Evolutionary conservation across 2,329 filamentous ascomycete species (phyloP), one percentile per base, ranked within the genome.

Genomic region (Diaporthe nobilis): DNA sequence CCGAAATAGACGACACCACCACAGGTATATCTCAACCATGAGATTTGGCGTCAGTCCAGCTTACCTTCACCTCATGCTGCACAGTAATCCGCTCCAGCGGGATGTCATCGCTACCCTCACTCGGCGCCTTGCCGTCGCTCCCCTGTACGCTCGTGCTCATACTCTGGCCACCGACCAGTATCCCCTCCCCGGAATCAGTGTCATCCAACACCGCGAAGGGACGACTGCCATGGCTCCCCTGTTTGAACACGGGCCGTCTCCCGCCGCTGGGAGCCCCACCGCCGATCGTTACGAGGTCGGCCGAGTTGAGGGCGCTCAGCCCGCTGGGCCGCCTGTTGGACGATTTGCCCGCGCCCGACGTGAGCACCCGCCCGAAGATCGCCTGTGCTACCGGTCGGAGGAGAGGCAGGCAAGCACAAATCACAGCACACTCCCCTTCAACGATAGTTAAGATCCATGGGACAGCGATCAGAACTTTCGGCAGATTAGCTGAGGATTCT

Each of bases 91-190:
- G 37, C 47, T 68, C 47, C 13, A 68, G 65, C 15, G 47, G 47
- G 8, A 68, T 68, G 15, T 68, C 65, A 39, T 68, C 65, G 15
- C 65, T 53, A 2, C 65, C 65, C 65, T 68, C 65, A 47, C 65
- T 68, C 22, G 65, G 65, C 15, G 65, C 47, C 15, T 68, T 68
- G 5, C 65, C 65, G 37, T 68, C 65, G n/a, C 65, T 53, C 5
- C 47, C 65, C 65, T 53, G 47, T 1, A 68, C 63, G 8, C 63
- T 68, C 47, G 63, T 68, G 28, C 63, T 68, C 47, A 25, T 51
- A 6, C 20, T 37, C 9, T 53, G 31, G 47, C 22, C 47, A 0
- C 65, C 65, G 13, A 22, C 47, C 31, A 68, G 12, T 12, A 68
- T 68, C 1, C 34, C 34, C 65, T 68, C 65, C 31, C 65, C 65